Conservation (phyloP, 140 eudicot species). For the Oenanthe javanica region DNA sequence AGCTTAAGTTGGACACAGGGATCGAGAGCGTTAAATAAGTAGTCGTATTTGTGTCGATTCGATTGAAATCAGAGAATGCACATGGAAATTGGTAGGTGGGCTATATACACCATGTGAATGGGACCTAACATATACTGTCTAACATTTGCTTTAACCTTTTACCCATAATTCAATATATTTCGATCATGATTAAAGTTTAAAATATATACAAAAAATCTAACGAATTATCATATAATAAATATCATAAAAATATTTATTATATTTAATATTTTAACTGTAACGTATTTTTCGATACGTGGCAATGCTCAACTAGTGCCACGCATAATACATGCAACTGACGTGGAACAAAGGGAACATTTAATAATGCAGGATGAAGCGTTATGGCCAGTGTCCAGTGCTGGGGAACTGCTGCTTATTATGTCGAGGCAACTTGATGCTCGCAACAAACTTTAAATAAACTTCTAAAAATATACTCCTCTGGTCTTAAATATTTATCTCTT, state of each 20-base stretch:
- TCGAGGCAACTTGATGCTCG: background rate
- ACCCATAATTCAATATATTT: too few species aligned
- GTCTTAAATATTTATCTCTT: too few species aligned
- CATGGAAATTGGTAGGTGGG: background rate
- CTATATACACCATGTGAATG: background rate
- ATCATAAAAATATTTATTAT: too few species aligned
- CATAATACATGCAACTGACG: background rate
- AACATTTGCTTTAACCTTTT: too few species aligned
- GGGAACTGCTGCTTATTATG: background rate
- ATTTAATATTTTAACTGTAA: too few species aligned
- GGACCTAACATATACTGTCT: too few species aligned
- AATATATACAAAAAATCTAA: too few species aligned
- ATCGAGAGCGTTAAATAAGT: background rate
- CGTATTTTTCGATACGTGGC: too few species aligned
- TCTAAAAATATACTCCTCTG: too few species aligned
- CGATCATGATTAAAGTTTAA: too few species aligned
- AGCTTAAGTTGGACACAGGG: background rate
- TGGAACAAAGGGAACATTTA: background rate
- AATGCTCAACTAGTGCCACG: background rate
- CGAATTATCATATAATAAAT: too few species aligned
- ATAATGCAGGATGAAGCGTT: background rate
- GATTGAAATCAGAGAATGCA: background rate
- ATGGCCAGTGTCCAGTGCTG: background rate
- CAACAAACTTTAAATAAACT: too few species aligned
- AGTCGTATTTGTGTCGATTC: background rate